Evolutionary conservation across 2,329 filamentous ascomycete genomes (phyloP).

Genomic region (Tricladium varicosporioides): DNA sequence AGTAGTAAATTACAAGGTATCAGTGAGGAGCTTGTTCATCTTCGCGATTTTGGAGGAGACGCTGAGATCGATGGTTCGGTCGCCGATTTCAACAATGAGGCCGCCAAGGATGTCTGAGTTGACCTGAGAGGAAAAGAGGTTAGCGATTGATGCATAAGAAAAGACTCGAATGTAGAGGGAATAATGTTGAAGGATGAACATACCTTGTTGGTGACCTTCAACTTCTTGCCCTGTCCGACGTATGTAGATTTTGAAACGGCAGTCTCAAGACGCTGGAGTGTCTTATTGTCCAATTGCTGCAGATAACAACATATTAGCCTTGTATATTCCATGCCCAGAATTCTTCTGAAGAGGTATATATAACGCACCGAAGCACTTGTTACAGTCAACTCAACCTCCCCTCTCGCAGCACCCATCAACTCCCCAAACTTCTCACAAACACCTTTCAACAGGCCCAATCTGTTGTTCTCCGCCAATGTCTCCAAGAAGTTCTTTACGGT

Average conservation of each 20-base stretch:
- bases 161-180: neutral
- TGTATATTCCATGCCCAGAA: neutral
- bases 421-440: conserved; percentile 84
- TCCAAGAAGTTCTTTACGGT: conserved; percentile 92
- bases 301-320: conserved; percentile 11
- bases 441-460: conserved; percentile 76
- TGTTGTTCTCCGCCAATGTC: conserved; percentile 94
- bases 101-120: conserved; percentile 94
- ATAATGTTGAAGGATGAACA: conserved; percentile 21
- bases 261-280: conserved; percentile 78
- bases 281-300: conserved; percentile 83
- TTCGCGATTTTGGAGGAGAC: conserved; percentile 92
- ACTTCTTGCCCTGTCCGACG: conserved; percentile 89
- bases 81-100: conserved; percentile 92
- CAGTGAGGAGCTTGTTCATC: conserved; percentile 99
- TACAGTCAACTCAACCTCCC: conserved; percentile 90
- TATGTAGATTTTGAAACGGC: conserved; percentile 88
- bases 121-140: conserved; percentile 53
- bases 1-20: conserved; percentile 77
- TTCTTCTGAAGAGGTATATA: neutral
- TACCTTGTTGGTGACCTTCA: conserved; percentile 93
- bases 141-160: neutral
- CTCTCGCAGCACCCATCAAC: conserved; percentile 84
- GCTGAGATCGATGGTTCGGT: conserved; percentile 96
- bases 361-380: conserved; percentile 80